Evolutionary conservation across 2,329 filamentous ascomycete genomes (phyloP), one percentile per base, ranked within the genome.

Genomic region (Claviceps sp.): DNA sequence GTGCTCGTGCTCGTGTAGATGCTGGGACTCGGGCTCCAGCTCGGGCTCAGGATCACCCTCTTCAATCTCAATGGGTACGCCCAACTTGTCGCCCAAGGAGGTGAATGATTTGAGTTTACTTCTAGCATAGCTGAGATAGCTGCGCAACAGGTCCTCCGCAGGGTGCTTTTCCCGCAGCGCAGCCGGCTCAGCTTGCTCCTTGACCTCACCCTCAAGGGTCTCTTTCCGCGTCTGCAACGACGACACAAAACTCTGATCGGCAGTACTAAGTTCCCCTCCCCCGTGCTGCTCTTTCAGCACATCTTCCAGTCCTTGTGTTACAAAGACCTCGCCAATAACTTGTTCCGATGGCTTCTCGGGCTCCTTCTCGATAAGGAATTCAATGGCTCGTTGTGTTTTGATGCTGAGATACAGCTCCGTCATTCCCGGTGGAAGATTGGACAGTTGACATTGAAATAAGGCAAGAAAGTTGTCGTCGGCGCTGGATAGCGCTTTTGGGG

Each of bases 291-390:
- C 59, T 11, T 62, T 69, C 47, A 77, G 58, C 45, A 68, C 67
- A 11, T 72, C 70, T 26, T 84, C 73, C 2, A 86, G 65, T 4
- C 84, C 70, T 8, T 74, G 68, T 6, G 75, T 71, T 39, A 87
- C 30, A 34, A 34, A 72, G 3, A 79, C 71, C 50, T 80, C 75
- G 11, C 75, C 73, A 16, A 84, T 62, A 17, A 75, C 68, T 16
- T 80, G 75, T 14, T 79, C 77, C 14, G 71, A 68, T 16, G 61
- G 60, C 50, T 79, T 66, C 16, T 72, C 75, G 51, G 75, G 77
- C 1, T 73, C 68, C 47, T 76, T 64, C 6, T 68, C 68, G 43
- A 74, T 69, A 19, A 84, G 67, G 11, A 72, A 71, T 46, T 75
- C 68, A 54, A 85, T 80, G 48, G 83, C 65, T 53, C 67, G 61